Conservation (phyloP, 768 basidiomycete genomes). For the Amanita exitialis region DNA sequence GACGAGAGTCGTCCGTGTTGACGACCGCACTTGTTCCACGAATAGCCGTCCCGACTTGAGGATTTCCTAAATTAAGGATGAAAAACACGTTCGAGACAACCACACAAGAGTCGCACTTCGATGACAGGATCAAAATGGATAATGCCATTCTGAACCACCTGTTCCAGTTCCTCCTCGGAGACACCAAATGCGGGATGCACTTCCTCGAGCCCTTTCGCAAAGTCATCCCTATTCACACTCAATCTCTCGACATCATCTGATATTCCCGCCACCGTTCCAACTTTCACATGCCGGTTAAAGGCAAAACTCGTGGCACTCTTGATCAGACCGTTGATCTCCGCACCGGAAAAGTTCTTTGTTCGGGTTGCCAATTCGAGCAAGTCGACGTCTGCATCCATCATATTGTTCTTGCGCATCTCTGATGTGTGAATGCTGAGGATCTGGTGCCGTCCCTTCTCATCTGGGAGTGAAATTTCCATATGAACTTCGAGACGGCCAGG, state of each 20-base stretch:
- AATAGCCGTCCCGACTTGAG: slow-evolving; percentile 80
- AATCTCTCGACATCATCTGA: slow-evolving; percentile 93
- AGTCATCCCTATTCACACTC: slow-evolving; percentile 79
- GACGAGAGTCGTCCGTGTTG: slow-evolving; percentile 85
- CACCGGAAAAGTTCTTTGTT: slow-evolving; percentile 98
- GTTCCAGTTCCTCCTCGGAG: slow-evolving; percentile 88
- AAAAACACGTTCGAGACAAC: background rate
- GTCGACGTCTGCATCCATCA: slow-evolving; percentile 85
- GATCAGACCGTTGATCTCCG: slow-evolving; percentile 90
- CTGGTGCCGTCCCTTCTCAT: slow-evolving; percentile 85
- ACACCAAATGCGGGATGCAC: slow-evolving; percentile 97
- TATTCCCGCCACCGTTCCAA: slow-evolving; percentile 94
- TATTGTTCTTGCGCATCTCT: slow-evolving; percentile 87
- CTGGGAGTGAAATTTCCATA: slow-evolving; percentile 98
- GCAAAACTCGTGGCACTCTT: slow-evolving; percentile 99
- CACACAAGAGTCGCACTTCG: slow-evolving; percentile 47
- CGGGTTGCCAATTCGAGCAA: slow-evolving; percentile 66
- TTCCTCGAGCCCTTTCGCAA: slow-evolving; percentile 85
- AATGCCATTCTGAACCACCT: slow-evolving; percentile 94
- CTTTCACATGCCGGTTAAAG: slow-evolving; percentile 94
- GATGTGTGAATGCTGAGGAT: slow-evolving; percentile 92
- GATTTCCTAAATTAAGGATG: slow-evolving; percentile 50
- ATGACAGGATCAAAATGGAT: slow-evolving; percentile 73
- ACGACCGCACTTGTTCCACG: slow-evolving; percentile 89
- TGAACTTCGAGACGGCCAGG: slow-evolving; percentile 98